phyloP scores from a whole-genome alignment of 352 stramenopile genomes.

The Albugo laibachii region DNA sequence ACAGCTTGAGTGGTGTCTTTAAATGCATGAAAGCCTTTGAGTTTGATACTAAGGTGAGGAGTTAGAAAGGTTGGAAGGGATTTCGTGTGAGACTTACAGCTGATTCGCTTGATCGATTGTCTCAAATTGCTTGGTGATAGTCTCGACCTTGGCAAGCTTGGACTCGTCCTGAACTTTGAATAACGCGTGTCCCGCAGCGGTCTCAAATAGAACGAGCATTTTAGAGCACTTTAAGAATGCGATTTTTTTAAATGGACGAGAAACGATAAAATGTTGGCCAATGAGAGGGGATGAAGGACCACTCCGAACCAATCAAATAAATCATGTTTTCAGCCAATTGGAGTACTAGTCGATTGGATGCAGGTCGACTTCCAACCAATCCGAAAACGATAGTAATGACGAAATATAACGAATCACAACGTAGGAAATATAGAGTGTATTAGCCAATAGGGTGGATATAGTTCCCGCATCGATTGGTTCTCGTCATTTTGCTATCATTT shows the following conservation, averaged over 20 bases:
- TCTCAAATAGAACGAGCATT: slow-evolving; percentile 99
- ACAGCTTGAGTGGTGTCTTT: slow-evolving; percentile 97
- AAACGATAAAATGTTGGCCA: slow-evolving; percentile 81
- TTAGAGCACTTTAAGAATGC: not conserved
- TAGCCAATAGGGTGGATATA: too few species aligned
- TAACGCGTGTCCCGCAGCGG: slow-evolving; percentile 94
- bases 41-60: slow-evolving; percentile 49
- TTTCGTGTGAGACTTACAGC: slow-evolving; percentile 22
- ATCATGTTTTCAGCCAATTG: too few species aligned
- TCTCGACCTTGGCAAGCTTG: slow-evolving; percentile 79
- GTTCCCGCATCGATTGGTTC: too few species aligned
- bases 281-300: slow-evolving; percentile 11
- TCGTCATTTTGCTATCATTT: too few species aligned
- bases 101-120: slow-evolving; percentile 80
- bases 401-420: too few species aligned
- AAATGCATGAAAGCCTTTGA: slow-evolving; percentile 98
- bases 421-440: too few species aligned
- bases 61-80: not conserved
- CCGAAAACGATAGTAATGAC: too few species aligned
- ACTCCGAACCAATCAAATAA: too few species aligned
- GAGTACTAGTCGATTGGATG: too few species aligned
- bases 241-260: slow-evolving; percentile 13
- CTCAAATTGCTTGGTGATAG: slow-evolving; percentile 86
- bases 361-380: too few species aligned
- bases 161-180: slow-evolving; percentile 97